Evolutionary conservation across 331 rosid species (phyloP).

Genomic region (Dryas integrifolia): DNA sequence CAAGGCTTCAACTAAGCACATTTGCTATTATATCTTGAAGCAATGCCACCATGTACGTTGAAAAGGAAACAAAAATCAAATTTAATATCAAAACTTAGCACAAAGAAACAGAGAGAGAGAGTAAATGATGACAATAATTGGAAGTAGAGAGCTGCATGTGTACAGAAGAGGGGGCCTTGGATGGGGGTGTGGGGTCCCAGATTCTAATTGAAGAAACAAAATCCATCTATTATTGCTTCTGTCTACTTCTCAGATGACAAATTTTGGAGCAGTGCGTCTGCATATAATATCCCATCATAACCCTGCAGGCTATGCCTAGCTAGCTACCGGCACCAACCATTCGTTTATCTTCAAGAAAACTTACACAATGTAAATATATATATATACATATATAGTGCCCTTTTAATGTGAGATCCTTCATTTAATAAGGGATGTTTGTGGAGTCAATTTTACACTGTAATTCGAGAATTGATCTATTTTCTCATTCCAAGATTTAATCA

Average conservation of each 20-base stretch:
- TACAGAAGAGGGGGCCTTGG: slow-evolving; percentile 25
- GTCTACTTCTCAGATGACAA: slow-evolving; percentile 65
- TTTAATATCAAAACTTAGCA: background rate
- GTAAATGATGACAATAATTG: slow-evolving; percentile 49
- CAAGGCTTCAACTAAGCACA: background rate
- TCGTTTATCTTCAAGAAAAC: too few species aligned
- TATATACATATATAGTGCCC: too few species aligned
- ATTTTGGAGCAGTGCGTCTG: slow-evolving; percentile 44
- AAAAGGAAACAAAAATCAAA: slow-evolving; percentile 5
- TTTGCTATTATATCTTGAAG: background rate
- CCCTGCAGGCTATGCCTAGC: background rate
- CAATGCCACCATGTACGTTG: background rate
- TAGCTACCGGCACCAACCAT: background rate
- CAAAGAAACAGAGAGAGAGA: background rate
- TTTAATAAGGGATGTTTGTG: too few species aligned
- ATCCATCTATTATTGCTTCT: slow-evolving; percentile 58
- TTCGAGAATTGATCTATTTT: too few species aligned
- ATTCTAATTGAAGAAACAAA: slow-evolving; percentile 60
- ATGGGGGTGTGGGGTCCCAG: slow-evolving; percentile 39
- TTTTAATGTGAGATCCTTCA: too few species aligned
- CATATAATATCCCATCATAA: slow-evolving; percentile 31
- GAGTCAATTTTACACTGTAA: too few species aligned
- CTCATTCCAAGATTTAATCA: too few species aligned
- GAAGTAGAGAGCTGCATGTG: slow-evolving; percentile 37
- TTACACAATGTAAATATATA: too few species aligned